A percentile compares a stretch with the other conserved stretches of the same genome.
These are phyloP conservation scores for Lepidium africanum DNA, from an alignment of 345 rosid species.

Conservation along the genomic window DNA sequence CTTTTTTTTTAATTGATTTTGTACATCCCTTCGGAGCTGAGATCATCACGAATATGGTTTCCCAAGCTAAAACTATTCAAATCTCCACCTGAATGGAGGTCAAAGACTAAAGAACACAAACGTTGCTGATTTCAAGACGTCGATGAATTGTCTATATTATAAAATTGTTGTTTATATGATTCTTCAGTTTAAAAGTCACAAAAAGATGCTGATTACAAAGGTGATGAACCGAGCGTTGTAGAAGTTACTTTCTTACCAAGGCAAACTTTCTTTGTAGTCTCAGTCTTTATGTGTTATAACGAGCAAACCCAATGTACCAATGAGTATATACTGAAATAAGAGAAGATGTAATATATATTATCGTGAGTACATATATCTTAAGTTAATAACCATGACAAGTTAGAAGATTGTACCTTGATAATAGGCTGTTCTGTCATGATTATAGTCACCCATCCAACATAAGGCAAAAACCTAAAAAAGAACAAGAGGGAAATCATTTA, in stretches of 20 bases:
- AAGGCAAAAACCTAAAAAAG: slow-evolving; percentile 60
- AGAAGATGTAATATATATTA: not conserved
- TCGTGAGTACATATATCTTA: not conserved
- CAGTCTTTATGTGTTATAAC: slow-evolving; percentile 59
- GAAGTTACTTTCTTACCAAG: not conserved
- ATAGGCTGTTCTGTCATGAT: slow-evolving; percentile 68
- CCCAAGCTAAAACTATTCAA: not conserved
- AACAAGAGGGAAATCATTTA: not conserved
- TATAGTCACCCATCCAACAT: slow-evolving; percentile 74
- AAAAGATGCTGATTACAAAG: not conserved
- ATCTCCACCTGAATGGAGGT: not conserved
- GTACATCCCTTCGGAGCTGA: too few species aligned
- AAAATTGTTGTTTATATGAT: not conserved
- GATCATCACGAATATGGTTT: not conserved
- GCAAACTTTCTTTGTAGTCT: not conserved
- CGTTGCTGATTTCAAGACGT: not conserved
- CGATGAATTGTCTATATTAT: not conserved
- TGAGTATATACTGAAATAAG: slow-evolving; percentile 48
- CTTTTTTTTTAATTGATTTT: too few species aligned
- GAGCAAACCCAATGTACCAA: slow-evolving; percentile 54
- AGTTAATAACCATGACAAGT: not conserved
- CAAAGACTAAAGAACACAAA: not conserved
- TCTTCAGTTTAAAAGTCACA: not conserved
- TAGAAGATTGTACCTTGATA: slow-evolving; percentile 50
- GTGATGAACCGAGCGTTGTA: not conserved